Evolutionary conservation across 441 rosid genomes (phyloP).

Genomic region (Brassica balearica): DNA sequence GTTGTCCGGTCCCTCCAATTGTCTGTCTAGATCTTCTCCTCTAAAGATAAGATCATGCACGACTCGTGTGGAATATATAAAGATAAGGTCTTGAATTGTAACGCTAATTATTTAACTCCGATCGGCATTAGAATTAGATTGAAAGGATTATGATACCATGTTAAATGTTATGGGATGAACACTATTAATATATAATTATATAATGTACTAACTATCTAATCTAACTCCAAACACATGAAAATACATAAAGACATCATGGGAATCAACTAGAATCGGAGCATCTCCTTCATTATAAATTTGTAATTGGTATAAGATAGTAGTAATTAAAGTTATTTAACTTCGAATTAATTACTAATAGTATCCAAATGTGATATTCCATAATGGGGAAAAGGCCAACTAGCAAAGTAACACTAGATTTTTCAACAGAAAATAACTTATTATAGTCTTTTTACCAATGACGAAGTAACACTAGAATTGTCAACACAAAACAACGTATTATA

Average conservation of each 20-base stretch:
- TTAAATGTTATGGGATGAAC: not conserved
- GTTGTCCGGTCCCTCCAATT: not conserved
- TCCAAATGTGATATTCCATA: not conserved
- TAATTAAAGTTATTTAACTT: not conserved
- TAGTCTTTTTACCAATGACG: too few species aligned
- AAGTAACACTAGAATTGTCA: too few species aligned
- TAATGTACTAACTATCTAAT: not conserved
- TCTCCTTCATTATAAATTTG: not conserved
- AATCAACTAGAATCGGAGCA: not conserved
- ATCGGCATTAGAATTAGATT: not conserved
- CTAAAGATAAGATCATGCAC: not conserved
- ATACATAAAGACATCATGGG: not conserved
- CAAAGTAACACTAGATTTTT: not conserved
- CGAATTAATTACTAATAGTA: not conserved
- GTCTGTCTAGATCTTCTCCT: not conserved
- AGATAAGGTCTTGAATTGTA: not conserved
- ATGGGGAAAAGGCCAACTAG: not conserved
- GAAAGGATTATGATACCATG: not conserved
- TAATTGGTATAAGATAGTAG: not conserved
- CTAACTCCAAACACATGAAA: not conserved
- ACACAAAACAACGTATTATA: too few species aligned
- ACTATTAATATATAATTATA: not conserved
- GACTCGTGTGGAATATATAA: not conserved
- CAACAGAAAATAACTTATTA: not conserved
- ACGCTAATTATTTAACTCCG: not conserved